Percentiles rank a stretch among this genome's conserved stretches.
These are phyloP conservation scores for Whalleya microplaca DNA, from an alignment of 2,329 filamentous ascomycete genomes.

Conservation along the genomic window DNA sequence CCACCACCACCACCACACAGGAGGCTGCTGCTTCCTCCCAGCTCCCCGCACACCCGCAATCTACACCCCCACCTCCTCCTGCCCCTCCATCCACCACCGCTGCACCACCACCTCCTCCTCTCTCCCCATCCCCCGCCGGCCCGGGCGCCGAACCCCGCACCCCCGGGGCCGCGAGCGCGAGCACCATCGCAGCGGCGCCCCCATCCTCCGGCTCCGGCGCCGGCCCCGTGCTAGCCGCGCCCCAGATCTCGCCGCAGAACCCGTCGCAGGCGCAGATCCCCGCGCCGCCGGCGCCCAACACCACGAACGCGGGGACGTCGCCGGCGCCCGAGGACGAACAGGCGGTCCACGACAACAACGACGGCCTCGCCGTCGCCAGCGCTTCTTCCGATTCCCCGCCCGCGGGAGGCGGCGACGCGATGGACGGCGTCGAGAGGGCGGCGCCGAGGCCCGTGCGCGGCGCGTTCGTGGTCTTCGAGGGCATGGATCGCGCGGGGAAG, in stretches of 20 bases:
- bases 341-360: neutral
- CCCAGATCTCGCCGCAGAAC: slow-evolving; percentile 32
- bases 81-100: slow-evolving; percentile 6
- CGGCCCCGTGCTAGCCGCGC: slow-evolving; percentile 32
- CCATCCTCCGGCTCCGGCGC: neutral
- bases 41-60: slow-evolving; percentile 6
- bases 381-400: too few species aligned
- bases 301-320: neutral
- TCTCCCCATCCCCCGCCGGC: slow-evolving; percentile 1
- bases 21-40: slow-evolving; percentile 8
- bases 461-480: slow-evolving; percentile 82
- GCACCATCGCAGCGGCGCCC: slow-evolving; percentile 6
- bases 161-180: slow-evolving; percentile 9
- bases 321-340: neutral
- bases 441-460: slow-evolving; percentile 54
- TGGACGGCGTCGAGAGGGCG: slow-evolving; percentile 28
- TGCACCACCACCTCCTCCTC: neutral
- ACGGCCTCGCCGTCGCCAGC: slow-evolving; percentile 1
- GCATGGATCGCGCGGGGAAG: slow-evolving; percentile 88
- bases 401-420: slow-evolving; percentile 12
- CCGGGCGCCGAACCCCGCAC: neutral
- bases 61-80: slow-evolving; percentile 18
- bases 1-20: too few species aligned
- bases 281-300: slow-evolving; percentile 11
- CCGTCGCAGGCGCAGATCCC: slow-evolving; percentile 32